Base-by-base conservation (phyloP, 441 rosid species). In the Arabidopsis lyrata region DNA sequence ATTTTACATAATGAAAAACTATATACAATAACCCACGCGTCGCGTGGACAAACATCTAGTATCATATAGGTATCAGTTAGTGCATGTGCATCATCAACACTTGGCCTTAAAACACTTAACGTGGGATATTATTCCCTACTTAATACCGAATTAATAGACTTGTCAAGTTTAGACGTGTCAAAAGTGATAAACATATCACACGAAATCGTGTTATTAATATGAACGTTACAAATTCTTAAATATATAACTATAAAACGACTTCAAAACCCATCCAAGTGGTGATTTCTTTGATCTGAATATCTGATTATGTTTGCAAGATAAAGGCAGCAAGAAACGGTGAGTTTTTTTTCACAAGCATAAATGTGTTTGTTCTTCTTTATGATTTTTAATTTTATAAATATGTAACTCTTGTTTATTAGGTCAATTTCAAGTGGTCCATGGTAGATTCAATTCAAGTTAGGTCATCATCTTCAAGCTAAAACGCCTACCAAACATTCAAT, bases 401-500 rank as follows among this genome's bases (percentile, higher is more conserved):
- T 29, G 14, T 15, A 47, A 36, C 29, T 20, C 34, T 29, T 29
- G 5, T 0, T 39, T 18, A 10, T 42, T 22, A 12, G 41, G 58
- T 54, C 57, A 61, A 53, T 44, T 35, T 68, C 16, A 53, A 45
- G 52, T 61, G 49, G 74, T 44, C 69, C 58, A 61, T 67, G 47
- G 27, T 55, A 47, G 22, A 52, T 54, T 68, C 24, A 61, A 35
- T 41, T 68, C 41, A 52, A 42, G 74, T 68, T 68, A 75, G 79
- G 79, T 75, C 36, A 68, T 39, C 74, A 44, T 61, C 70, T 68
- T 52, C 58, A 44, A 68, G 45, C 70, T 54, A 68, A 68, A 63
- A 44, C 6, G 42, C 29, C 52, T 68, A 68, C 70, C 79, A 75
- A 68, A 44, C 74, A 53, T 54, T 42, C 27, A 61, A 75, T 16